Base-by-base conservation (phyloP, 106 monocot species). In the Dioscorea dumetorum region DNA sequence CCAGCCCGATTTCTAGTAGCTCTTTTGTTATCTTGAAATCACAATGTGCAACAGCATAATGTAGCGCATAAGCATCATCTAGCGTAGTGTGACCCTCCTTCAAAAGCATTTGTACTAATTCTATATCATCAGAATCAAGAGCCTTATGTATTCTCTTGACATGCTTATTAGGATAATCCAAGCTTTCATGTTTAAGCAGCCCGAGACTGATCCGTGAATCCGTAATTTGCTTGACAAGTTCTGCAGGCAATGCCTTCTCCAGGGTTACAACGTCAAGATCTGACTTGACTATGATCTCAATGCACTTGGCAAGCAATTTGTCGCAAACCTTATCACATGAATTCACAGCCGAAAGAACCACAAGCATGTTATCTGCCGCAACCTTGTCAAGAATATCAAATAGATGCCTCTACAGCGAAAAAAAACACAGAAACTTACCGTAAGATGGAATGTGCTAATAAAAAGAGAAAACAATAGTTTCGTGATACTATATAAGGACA, bases 21-120 rank as follows among this genome's bases (percentile, higher is more conserved):
- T 70, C 69, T 15, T 57, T 18, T 58, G 53, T 53, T 35, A 58
- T 53, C 12, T 70, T 70, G 10, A 58, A 35, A 58, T 70, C 56
- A 58, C 69, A 70, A 58, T 70, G 32, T 8, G 69, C 57, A 31
- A 53, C 69, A 18, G 69, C 69, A 70, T 70, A 70, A 21, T 70
- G 69, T 32, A 70, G 57, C 14, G 69, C 69, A 57, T 58, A 24
- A 5, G 69, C 57, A 70, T 58, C 34, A 41, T 70, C 69, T 2
- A 70, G 28, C 20, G 69, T 58, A 1, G 31, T 58, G 28, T 58
- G 12, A 2, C 52, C 51, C 58, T 70, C 69, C 11, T 16, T 70
- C 15, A 70, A 53, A 20, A 70, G 69, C 58, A 70, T 35, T 32
- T 32, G 58, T 18, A 70, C 69, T 21, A 70, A 53, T 31, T 70